A percentile compares a stretch with the other conserved stretches of the same genome.
phyloP scores from a whole-genome alignment of 179 eudicot species.

The Beta corolliflora region DNA sequence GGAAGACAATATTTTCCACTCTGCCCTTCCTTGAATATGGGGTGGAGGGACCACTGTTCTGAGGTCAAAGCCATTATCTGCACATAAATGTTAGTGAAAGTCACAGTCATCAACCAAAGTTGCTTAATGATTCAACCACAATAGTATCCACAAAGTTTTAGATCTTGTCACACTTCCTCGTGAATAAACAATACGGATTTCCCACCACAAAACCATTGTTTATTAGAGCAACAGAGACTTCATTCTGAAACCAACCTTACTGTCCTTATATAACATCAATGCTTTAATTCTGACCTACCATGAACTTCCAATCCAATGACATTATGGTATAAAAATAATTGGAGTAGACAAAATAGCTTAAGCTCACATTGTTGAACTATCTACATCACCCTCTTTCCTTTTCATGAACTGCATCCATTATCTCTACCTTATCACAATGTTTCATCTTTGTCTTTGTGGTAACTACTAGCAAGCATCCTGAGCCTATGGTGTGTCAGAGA shows the following conservation, averaged over 20 bases:
- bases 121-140: constrained; percentile 23
- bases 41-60: constrained; percentile 2
- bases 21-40: neutral
- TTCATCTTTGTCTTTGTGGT: neutral
- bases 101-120: constrained; percentile 20
- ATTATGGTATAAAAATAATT: neutral
- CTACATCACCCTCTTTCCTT: constrained; percentile 20
- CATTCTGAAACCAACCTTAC: constrained; percentile 8
- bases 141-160: constrained; percentile 1
- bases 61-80: constrained; percentile 1
- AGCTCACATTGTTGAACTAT: constrained; percentile 25
- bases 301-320: neutral
- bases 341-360: neutral
- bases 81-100: constrained; percentile 17
- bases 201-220: constrained; percentile 14
- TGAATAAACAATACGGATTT: constrained; percentile 15
- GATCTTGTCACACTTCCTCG: neutral
- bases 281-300: constrained; percentile 8
- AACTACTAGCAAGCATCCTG: neutral
- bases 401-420: constrained; percentile 16
- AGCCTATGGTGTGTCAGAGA: no score
- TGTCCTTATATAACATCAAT: neutral
- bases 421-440: neutral
- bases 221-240: constrained; percentile 6
- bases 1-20: neutral